A percentile compares a stretch with the other conserved stretches of the same genome.
phyloP scores from a whole-genome alignment of 208 protist genomes.

The Phytomonas sp. region DNA sequence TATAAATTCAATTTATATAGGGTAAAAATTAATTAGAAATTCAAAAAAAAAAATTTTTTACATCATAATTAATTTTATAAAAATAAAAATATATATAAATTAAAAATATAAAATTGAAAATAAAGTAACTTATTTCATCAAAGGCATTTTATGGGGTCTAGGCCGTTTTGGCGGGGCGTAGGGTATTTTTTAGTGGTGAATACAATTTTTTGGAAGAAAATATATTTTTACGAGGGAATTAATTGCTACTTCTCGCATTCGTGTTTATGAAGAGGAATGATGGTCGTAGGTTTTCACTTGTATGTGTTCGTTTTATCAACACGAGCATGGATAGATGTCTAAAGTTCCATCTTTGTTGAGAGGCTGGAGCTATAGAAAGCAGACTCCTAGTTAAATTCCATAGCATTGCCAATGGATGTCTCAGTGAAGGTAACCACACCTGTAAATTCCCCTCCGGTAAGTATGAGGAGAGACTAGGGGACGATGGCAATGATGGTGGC shows the following conservation, averaged over 20 bases:
- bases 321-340: conserved; percentile 15
- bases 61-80: conserved; percentile 11
- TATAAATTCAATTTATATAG: too few species aligned
- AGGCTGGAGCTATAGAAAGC: background rate
- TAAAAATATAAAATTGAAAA: conserved; percentile 9
- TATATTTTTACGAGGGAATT: too few species aligned
- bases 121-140: too few species aligned
- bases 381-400: conserved; percentile 1
- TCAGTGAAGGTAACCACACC: conserved; percentile 61
- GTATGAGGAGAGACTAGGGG: background rate
- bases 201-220: too few species aligned
- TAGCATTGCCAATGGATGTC: conserved; percentile 34
- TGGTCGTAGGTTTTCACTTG: background rate
- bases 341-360: background rate
- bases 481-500: background rate
- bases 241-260: background rate
- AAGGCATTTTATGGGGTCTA: too few species aligned
- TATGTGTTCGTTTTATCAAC: conserved; percentile 20
- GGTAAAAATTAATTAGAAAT: too few species aligned
- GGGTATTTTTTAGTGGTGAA: too few species aligned
- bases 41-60: conserved; percentile 1
- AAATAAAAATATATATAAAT: conserved; percentile 13
- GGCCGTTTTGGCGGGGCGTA: too few species aligned
- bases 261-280: background rate
- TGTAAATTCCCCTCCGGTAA: conserved; percentile 9